Conservation (phyloP, 768 basidiomycete species). For the Lactifluus pinguis region DNA sequence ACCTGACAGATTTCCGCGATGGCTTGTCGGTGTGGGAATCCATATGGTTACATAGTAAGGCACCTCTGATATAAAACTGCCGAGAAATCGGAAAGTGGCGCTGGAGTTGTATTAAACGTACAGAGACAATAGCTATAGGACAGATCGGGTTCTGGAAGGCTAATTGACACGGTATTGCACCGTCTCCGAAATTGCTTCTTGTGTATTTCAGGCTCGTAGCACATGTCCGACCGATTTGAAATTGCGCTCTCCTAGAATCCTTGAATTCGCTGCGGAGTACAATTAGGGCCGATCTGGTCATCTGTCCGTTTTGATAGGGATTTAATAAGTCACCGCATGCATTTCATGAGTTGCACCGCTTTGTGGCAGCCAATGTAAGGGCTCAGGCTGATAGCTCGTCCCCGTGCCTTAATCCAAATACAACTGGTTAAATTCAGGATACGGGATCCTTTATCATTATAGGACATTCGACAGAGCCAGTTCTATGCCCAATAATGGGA, state of each 20-base stretch:
- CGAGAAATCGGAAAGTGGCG: conserved; percentile 5
- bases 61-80: conserved; percentile 1
- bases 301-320: background rate
- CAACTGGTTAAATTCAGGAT: background rate
- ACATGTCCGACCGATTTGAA: background rate
- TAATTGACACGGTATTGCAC: conserved; percentile 3
- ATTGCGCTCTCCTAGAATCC: background rate
- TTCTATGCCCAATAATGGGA: background rate
- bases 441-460: background rate
- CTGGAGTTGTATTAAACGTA: background rate
- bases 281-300: background rate
- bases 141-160: conserved; percentile 3
- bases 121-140: background rate
- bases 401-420: background rate
- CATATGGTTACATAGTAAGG: background rate
- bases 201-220: background rate
- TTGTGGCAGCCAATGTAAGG: background rate
- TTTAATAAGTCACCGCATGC: background rate
- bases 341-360: background rate
- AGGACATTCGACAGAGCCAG: background rate
- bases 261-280: background rate
- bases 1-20: background rate
- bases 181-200: background rate
- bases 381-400: too few species aligned
- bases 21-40: background rate